Evolutionary conservation across 2,329 filamentous ascomycete genomes (phyloP).

Genomic region (Nothopassalora personata): DNA sequence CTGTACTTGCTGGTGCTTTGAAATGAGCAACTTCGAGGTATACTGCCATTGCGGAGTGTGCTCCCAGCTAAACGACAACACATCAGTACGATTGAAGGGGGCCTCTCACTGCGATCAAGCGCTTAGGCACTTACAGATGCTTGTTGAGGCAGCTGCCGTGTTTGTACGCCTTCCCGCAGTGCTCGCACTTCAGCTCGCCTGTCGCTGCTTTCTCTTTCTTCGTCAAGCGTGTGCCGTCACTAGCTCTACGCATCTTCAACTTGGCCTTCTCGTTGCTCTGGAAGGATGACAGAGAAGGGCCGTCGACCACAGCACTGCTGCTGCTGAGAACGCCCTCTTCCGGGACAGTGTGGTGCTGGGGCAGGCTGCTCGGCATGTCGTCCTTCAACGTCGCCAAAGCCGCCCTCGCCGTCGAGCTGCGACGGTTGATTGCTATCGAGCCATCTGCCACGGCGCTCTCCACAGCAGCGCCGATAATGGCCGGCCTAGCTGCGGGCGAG

Average conservation of each 20-base stretch:
- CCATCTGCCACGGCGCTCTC: slow-evolving; percentile 57
- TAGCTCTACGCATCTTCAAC: slow-evolving; percentile 58
- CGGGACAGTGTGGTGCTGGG: slow-evolving; percentile 40
- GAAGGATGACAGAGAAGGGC: slow-evolving; percentile 52
- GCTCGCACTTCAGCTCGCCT: slow-evolving; percentile 88
- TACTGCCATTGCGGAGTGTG: slow-evolving; percentile 97
- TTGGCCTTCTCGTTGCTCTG: slow-evolving; percentile 47
- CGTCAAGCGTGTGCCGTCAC: slow-evolving; percentile 76
- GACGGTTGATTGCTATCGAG: slow-evolving; percentile 55
- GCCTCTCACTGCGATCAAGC: neutral
- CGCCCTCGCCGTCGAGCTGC: slow-evolving; percentile 64
- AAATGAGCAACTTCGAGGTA: slow-evolving; percentile 96
- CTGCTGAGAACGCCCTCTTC: slow-evolving; percentile 32
- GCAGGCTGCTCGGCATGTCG: slow-evolving; percentile 59
- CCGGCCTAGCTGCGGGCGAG: slow-evolving; percentile 64
- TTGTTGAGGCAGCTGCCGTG: slow-evolving; percentile 99
- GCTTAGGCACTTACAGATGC: slow-evolving; percentile 78
- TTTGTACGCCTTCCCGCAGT: slow-evolving; percentile 99
- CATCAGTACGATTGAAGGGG: slow-evolving; percentile 9
- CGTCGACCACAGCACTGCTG: slow-evolving; percentile 59
- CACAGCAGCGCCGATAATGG: slow-evolving; percentile 65
- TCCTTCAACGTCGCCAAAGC: slow-evolving; percentile 44
- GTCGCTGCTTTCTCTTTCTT: slow-evolving; percentile 79
- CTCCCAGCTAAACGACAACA: slow-evolving; percentile 71
- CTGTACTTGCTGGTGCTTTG: slow-evolving; percentile 98